Percentiles rank a stretch among this genome's conserved stretches.
phyloP scores from a whole-genome alignment of 768 basidiomycete genomes.

The Xerocomellus amylosporus region DNA sequence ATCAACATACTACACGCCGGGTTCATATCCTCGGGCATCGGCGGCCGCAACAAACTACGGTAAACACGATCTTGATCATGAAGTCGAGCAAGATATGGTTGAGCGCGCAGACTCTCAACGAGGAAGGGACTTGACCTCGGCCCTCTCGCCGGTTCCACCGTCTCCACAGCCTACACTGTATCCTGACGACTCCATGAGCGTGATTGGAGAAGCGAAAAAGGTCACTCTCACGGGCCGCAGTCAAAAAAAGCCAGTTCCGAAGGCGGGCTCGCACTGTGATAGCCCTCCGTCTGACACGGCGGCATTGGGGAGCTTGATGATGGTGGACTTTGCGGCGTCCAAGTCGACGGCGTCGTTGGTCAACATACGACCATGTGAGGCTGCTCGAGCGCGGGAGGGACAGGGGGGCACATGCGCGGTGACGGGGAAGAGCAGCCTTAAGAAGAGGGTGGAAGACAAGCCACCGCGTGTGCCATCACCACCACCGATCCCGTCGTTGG shows the following conservation, averaged over 20 bases:
- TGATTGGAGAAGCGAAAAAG: constrained; percentile 42
- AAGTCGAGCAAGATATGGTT: constrained; percentile 24
- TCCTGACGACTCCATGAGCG: constrained; percentile 71
- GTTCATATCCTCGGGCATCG: constrained; percentile 54
- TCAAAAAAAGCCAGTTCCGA: constrained; percentile 36
- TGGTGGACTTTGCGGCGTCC: constrained; percentile 51
- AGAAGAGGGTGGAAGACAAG: constrained; percentile 48
- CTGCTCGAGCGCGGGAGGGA: constrained; percentile 29
- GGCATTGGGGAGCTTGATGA: constrained; percentile 58
- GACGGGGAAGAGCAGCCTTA: constrained; percentile 25
- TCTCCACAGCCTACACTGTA: constrained; percentile 64
- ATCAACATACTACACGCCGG: constrained; percentile 61
- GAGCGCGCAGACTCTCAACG: constrained; percentile 44
- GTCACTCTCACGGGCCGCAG: constrained; percentile 23
- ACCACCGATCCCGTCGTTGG: constrained; percentile 65
- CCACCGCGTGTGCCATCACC: constrained; percentile 82
- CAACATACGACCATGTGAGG: constrained; percentile 28
- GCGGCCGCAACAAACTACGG: constrained; percentile 36
- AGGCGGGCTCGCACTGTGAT: constrained; percentile 15
- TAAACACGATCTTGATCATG: constrained; percentile 35
- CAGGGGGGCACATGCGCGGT: neutral
- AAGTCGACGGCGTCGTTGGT: constrained; percentile 35
- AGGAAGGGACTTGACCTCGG: constrained; percentile 40
- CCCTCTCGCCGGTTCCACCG: constrained; percentile 39
- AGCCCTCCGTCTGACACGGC: constrained; percentile 40